phyloP scores from a whole-genome alignment of 306 rosid genomes.

The Prunus armeniaca region DNA sequence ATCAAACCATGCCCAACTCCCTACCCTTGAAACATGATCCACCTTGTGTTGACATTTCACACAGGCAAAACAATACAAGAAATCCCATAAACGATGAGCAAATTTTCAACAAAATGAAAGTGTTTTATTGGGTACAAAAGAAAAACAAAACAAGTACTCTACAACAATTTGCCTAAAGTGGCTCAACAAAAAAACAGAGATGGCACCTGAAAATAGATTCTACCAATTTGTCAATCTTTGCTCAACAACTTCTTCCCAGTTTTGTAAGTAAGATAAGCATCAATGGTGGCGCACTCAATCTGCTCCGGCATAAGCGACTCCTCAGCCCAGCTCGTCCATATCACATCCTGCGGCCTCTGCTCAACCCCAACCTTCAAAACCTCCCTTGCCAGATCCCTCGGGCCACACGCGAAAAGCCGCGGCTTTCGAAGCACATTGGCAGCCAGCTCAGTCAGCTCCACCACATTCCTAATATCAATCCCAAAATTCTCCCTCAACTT shows the following conservation, averaged over 20 bases:
- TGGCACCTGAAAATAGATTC: background rate
- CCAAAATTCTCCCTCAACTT: background rate
- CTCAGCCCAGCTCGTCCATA: background rate
- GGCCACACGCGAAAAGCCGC: background rate
- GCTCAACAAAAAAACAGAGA: too few relatives aligned
- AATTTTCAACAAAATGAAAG: too few relatives aligned
- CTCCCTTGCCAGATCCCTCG: conserved; percentile 1
- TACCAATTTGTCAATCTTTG: background rate
- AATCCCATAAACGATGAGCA: too few relatives aligned
- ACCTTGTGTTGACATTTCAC: too few relatives aligned
- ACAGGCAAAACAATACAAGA: too few relatives aligned
- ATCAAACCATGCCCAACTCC: too few relatives aligned
- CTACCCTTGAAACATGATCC: too few relatives aligned
- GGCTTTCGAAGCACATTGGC: background rate
- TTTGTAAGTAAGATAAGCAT: conserved; percentile 1
- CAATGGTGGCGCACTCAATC: conserved; percentile 1
- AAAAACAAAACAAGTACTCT: too few relatives aligned
- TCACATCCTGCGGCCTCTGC: conserved; percentile 3
- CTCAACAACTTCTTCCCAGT: conserved; percentile 7
- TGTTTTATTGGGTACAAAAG: too few relatives aligned
- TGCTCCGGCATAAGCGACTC: background rate
- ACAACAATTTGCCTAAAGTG: too few relatives aligned
- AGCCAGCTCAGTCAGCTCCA: conserved; percentile 6
- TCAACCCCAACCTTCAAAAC: conserved; percentile 1
- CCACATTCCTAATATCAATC: background rate